Evolutionary conservation across 176 grass and related monocot genomes (phyloP).

Genomic region (Cenchrus fungigraminus): DNA sequence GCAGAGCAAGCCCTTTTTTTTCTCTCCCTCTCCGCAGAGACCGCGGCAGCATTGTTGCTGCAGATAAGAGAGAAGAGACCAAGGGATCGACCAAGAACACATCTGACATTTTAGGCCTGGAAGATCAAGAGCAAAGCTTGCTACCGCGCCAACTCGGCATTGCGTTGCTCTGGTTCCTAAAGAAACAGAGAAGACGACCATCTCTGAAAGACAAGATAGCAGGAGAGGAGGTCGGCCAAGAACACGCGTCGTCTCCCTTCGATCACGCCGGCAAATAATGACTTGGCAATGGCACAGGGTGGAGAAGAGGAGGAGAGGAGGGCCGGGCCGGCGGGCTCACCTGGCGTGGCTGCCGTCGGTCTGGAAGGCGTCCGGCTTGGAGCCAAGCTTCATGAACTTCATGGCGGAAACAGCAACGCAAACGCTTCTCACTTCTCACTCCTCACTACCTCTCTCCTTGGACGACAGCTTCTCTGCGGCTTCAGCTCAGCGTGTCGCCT

Average conservation of each 20-base stretch:
- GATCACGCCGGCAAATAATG: neutral
- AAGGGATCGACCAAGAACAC: neutral
- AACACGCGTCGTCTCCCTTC: neutral
- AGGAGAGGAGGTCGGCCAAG: neutral
- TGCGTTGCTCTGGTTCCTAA: neutral
- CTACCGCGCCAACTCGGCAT: neutral
- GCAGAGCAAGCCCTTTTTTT: neutral
- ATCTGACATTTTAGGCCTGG: neutral
- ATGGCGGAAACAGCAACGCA: slow-evolving; percentile 19
- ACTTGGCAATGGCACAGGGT: neutral
- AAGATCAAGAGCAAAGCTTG: neutral
- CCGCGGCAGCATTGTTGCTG: neutral
- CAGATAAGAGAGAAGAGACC: neutral
- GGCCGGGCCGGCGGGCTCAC: neutral
- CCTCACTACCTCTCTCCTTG: neutral
- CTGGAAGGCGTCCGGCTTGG: slow-evolving; percentile 81
- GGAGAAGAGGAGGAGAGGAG: neutral
- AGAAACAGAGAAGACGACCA: neutral
- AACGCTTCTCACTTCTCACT: neutral
- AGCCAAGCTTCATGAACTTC: slow-evolving; percentile 94
- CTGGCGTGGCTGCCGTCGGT: slow-evolving; percentile 61
- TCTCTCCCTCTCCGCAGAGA: neutral
- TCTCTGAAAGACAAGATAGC: neutral
- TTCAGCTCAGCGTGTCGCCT: slow-evolving; percentile 44
- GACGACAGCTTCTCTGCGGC: slow-evolving; percentile 44